Evolutionary conservation across 768 basidiomycete genomes (phyloP).

Genomic region (Obba rivulosa): DNA sequence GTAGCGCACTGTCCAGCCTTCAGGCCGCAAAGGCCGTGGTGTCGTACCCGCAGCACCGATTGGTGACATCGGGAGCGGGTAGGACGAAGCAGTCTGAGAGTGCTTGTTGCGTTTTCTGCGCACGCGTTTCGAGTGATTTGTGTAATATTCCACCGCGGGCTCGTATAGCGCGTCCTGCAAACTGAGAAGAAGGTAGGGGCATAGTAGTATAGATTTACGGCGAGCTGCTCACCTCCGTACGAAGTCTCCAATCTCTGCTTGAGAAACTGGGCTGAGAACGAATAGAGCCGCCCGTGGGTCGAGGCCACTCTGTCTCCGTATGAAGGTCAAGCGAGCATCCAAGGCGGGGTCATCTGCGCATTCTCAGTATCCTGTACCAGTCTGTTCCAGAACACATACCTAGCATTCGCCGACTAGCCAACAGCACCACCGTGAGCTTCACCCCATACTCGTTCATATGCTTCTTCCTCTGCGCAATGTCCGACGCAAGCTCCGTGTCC

Average conservation of each 20-base stretch:
- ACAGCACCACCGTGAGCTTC: slow-evolving; percentile 90
- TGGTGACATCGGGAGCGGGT: slow-evolving; percentile 45
- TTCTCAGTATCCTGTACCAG: background rate
- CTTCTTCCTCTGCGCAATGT: slow-evolving; percentile 78
- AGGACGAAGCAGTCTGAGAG: slow-evolving; percentile 50
- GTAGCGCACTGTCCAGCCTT: slow-evolving; percentile 95
- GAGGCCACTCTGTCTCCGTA: slow-evolving; percentile 82
- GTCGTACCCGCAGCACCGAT: slow-evolving; percentile 33
- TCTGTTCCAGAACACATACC: slow-evolving; percentile 43
- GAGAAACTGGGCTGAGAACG: slow-evolving; percentile 88
- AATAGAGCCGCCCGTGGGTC: slow-evolving; percentile 92
- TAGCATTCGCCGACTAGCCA: slow-evolving; percentile 84
- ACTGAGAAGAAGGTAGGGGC: slow-evolving; percentile 31
- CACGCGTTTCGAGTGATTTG: slow-evolving; percentile 87
- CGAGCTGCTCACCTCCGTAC: slow-evolving; percentile 57
- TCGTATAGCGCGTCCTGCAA: slow-evolving; percentile 88
- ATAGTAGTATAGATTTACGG: background rate
- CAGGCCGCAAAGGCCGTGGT: slow-evolving; percentile 63
- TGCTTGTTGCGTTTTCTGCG: slow-evolving; percentile 84
- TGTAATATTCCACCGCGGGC: slow-evolving; percentile 89
- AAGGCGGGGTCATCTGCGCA: slow-evolving; percentile 74
- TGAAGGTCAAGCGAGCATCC: slow-evolving; percentile 79
- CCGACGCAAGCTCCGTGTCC: slow-evolving; percentile 75
- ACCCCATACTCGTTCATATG: slow-evolving; percentile 78
- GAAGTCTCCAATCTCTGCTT: slow-evolving; percentile 85